Evolutionary conservation across 176 grass and related monocot genomes (phyloP).

Genomic region (Zea luxurians): DNA sequence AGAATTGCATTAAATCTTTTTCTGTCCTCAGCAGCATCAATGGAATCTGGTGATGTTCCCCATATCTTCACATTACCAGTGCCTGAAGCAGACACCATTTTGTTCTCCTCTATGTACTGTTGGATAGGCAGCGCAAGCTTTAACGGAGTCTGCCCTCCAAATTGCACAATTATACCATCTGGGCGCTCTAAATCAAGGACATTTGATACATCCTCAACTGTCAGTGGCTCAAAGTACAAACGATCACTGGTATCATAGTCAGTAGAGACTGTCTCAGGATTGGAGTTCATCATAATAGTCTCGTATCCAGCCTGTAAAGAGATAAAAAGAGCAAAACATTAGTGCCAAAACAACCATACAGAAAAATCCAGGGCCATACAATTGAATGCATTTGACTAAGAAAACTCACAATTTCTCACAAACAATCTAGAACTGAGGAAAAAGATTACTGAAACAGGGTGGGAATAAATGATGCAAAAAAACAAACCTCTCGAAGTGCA

Average conservation of each 20-base stretch:
- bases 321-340: not conserved
- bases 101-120: constrained; percentile 63
- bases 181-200: constrained; percentile 90
- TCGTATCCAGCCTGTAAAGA: constrained; percentile 73
- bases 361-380: not conserved
- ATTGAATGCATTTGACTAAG: not conserved
- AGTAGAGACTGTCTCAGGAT: constrained; percentile 99
- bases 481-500: constrained; percentile 76
- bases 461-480: constrained; percentile 35
- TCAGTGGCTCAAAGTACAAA: constrained; percentile 95
- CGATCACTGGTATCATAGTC: constrained; percentile 96
- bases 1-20: constrained; percentile 96
- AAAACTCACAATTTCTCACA: constrained; percentile 10
- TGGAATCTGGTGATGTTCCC: constrained; percentile 97
- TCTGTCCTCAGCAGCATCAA: constrained; percentile 96
- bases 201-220: constrained; percentile 89
- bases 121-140: constrained; percentile 92
- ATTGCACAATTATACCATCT: constrained; percentile 95
- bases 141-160: constrained; percentile 94
- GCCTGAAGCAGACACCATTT: constrained; percentile 60
- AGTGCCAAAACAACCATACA: not conserved
- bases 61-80: constrained; percentile 73
- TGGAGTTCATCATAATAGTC: constrained; percentile 99
- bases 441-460: constrained; percentile 2
- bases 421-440: not conserved